phyloP scores from a whole-genome alignment of 805 yeast species.

The Ogataea neopini region DNA sequence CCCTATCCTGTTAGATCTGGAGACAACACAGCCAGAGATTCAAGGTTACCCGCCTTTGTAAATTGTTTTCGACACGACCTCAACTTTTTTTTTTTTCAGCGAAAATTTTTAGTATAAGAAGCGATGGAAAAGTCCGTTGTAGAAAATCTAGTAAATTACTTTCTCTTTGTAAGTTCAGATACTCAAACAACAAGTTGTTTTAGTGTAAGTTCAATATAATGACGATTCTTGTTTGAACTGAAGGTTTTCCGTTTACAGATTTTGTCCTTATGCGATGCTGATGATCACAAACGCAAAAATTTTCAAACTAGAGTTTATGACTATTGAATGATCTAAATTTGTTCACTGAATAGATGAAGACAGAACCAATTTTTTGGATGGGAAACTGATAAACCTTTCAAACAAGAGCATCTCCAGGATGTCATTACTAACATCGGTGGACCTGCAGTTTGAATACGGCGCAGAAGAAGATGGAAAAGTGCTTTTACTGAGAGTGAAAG shows the following conservation, averaged over 20 bases:
- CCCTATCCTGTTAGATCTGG: no score
- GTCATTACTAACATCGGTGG: slow-evolving; percentile 1
- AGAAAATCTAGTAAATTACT: background rate
- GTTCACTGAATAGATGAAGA: slow-evolving; percentile 32
- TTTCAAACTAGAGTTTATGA: slow-evolving; percentile 72
- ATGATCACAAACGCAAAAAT: slow-evolving; percentile 46
- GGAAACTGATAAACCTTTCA: background rate
- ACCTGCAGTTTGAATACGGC: background rate
- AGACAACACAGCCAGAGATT: background rate
- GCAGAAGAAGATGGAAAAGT: background rate
- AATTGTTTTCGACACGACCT: background rate
- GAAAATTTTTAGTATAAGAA: slow-evolving; percentile 10
- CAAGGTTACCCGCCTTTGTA: background rate
- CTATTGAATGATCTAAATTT: slow-evolving; percentile 50
- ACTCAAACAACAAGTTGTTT: slow-evolving; percentile 3
- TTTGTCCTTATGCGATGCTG: slow-evolving; percentile 31
- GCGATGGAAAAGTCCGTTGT: background rate
- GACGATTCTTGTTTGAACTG: background rate
- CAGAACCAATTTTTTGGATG: background rate
- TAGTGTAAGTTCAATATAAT: slow-evolving; percentile 1
- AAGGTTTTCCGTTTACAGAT: slow-evolving; percentile 1
- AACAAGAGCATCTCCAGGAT: background rate
- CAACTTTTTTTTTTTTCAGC: background rate
- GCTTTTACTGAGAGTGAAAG: slow-evolving; percentile 8
- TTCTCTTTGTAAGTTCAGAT: background rate